Evolutionary conservation across 2,329 filamentous ascomycete genomes (phyloP), one percentile per base, ranked within the genome.

Genomic region (Botrytis cinerea): DNA sequence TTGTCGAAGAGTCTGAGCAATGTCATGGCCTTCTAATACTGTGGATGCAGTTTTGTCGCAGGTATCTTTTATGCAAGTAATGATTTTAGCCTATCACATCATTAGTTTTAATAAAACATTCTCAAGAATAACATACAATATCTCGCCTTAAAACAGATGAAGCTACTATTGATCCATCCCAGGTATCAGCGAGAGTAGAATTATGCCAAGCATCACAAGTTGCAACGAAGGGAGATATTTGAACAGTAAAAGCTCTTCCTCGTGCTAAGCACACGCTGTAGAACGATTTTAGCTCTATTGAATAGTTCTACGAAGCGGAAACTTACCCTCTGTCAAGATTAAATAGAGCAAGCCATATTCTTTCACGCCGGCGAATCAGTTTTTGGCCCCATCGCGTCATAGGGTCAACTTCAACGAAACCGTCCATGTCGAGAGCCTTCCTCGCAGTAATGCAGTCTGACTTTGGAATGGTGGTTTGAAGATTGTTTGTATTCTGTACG

Each of bases 271-370:
- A 93, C 79, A 93, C 91, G 46, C 87, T 86, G 71, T 46, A 38
- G 54, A 64, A 51, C 46, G 40, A 25, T 32, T 66, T 82, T 51
- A 82, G 77, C 67, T 32, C 40, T 22, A 6, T 64, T 12, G 63
- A 40, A 45, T 57, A 9, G 63, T 38, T 8, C 45, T 63, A 4
- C 9, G n/a, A 68, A 68, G 46, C 28, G 14, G 48, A 28, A 32
- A 76, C 81, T 77, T 79, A 89, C 84, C 91, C 91, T 81, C 91
- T 84, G 78, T 93, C 91, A 0, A 93, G 85, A 0, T 93, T 91
- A 79, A 93, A 93, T 1, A 93, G 81, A 0, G 91, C 88, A 73
- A 93, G 86, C 91, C 91, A 93, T 12, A 89, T 88, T 75, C 91
- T 84, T 80, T 93, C 91, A 64, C 91, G 84, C 71, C 90, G 85